phyloP scores from a whole-genome alignment of 2,329 filamentous ascomycete genomes.

The Samsoniella hepiali region DNA sequence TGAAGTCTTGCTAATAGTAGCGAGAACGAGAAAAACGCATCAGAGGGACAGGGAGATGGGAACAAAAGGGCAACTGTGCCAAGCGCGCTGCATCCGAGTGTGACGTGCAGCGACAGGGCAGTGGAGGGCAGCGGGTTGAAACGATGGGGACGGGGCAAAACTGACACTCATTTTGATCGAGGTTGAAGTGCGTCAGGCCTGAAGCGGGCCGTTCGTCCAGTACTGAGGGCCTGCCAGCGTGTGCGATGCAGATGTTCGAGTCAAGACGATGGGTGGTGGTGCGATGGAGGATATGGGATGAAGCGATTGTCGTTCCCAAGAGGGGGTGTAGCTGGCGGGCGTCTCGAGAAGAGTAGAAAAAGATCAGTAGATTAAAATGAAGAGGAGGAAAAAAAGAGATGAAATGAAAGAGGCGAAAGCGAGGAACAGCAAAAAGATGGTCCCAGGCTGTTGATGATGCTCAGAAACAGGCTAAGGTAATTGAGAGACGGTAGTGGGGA shows the following conservation, averaged over 20 bases:
- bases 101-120: conserved; percentile 2
- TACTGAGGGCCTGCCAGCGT: not conserved
- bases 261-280: not conserved
- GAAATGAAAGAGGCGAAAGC: conserved; percentile 9
- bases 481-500: conserved; percentile 15
- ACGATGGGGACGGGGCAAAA: conserved; percentile 24
- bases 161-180: conserved; percentile 31
- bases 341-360: not conserved
- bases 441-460: conserved; percentile 16
- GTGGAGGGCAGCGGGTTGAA: conserved; percentile 22
- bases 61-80: conserved; percentile 18
- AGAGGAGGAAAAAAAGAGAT: not conserved
- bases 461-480: conserved; percentile 15
- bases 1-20: not conserved
- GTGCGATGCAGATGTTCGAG: not conserved
- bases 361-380: not conserved
- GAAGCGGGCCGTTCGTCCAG: conserved; percentile 10
- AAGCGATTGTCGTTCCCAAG: not conserved
- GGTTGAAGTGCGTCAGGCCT: conserved; percentile 7
- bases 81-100: not conserved
- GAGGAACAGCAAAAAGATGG: not conserved
- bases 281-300: not conserved
- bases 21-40: not conserved
- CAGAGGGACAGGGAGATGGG: conserved; percentile 22
- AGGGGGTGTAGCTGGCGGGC: too few species aligned